A percentile compares a stretch with the other conserved stretches of the same genome.
These are phyloP conservation scores for Fraxinus sp. DNA, from an alignment of 305 asterid species.

Conservation along the genomic window DNA sequence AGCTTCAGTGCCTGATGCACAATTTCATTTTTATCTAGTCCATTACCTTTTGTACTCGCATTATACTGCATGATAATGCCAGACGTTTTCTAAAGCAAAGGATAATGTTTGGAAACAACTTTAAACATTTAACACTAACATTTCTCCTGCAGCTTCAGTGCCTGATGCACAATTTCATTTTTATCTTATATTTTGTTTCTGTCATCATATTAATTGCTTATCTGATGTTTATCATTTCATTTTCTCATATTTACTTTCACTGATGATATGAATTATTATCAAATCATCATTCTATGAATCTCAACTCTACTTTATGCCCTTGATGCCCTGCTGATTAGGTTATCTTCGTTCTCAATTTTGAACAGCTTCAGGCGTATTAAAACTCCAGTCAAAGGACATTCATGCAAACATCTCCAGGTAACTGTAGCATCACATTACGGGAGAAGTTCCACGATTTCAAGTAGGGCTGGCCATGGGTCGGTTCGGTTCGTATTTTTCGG, in stretches of 20 bases:
- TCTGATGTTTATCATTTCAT: neutral
- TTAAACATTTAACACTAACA: neutral
- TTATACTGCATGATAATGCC: neutral
- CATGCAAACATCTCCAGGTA: constrained; percentile 9
- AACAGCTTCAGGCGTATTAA: constrained; percentile 5
- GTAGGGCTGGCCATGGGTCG: neutral
- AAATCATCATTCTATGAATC: neutral
- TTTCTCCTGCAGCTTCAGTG: neutral
- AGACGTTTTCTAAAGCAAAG: neutral
- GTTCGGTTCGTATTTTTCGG: too few species aligned
- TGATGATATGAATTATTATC: neutral
- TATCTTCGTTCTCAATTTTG: neutral
- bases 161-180: neutral
- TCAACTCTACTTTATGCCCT: neutral
- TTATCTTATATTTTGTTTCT: neutral
- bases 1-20: neutral
- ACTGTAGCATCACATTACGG: constrained; percentile 5
- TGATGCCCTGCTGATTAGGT: neutral
- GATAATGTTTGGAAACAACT: neutral
- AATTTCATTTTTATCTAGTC: neutral
- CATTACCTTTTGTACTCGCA: neutral
- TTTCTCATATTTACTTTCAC: neutral
- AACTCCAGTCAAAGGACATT: constrained; percentile 11
- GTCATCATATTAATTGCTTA: neutral
- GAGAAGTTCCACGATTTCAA: constrained; percentile 15